These are phyloP conservation scores for Curvularia verruculosa DNA, from an alignment of 2,329 filamentous ascomycete species.

Conservation along the genomic window DNA sequence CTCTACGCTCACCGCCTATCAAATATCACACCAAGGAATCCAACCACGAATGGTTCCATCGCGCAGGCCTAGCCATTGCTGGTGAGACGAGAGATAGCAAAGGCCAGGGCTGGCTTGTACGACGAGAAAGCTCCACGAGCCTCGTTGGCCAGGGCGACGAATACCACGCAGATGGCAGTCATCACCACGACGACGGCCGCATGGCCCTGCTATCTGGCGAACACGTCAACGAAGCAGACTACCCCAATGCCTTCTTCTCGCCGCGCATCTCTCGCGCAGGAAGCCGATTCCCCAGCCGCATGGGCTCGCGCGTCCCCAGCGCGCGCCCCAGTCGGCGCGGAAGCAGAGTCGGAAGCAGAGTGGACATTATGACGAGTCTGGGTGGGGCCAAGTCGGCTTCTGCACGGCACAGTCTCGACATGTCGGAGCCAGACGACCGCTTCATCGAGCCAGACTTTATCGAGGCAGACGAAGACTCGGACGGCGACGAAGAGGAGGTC, in stretches of 20 bases:
- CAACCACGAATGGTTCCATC: slow-evolving; percentile 63
- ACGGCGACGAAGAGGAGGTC: slow-evolving; percentile 60
- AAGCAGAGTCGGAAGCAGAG: slow-evolving; percentile 43
- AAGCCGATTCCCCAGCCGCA: slow-evolving; percentile 47
- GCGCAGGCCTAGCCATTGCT: slow-evolving; percentile 63
- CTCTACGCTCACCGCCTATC: slow-evolving; percentile 31
- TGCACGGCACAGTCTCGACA: slow-evolving; percentile 41
- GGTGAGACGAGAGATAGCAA: slow-evolving; percentile 65
- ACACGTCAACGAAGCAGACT: slow-evolving; percentile 44
- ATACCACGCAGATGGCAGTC: slow-evolving; percentile 36
- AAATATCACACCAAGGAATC: slow-evolving; percentile 42
- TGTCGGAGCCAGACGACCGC: slow-evolving; percentile 31
- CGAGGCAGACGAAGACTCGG: slow-evolving; percentile 51
- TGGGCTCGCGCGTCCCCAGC: slow-evolving; percentile 49
- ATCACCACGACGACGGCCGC: slow-evolving; percentile 33
- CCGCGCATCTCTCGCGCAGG: slow-evolving; percentile 39
- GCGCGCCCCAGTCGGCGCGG: slow-evolving; percentile 47
- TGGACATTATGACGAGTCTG: slow-evolving; percentile 47
- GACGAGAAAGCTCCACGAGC: slow-evolving; percentile 62
- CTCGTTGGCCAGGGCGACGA: slow-evolving; percentile 52
- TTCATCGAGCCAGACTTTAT: slow-evolving; percentile 58
- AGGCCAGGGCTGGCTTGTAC: slow-evolving; percentile 66
- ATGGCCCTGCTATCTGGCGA: slow-evolving; percentile 44
- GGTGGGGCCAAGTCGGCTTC: slow-evolving; percentile 23
- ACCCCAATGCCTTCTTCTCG: slow-evolving; percentile 35